Conservation (phyloP, 2,329 filamentous ascomycete species). For the Fusarium robinianum region DNA sequence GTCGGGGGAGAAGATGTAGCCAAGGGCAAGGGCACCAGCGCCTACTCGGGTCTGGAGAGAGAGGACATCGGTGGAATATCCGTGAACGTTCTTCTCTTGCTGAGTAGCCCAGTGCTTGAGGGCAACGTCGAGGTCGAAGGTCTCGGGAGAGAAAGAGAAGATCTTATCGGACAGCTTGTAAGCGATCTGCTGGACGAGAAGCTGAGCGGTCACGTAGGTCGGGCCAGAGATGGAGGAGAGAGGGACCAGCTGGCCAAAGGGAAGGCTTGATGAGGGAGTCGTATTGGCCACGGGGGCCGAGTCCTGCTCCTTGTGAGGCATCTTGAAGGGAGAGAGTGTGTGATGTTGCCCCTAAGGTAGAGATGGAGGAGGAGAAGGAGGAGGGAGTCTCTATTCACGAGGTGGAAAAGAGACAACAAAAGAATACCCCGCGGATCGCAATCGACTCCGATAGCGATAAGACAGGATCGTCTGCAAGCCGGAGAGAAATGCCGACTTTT, state of each 20-base stretch:
- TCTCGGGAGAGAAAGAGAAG: conserved; percentile 94
- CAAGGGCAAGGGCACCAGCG: conserved; percentile 87
- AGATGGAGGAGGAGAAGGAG: conserved; percentile 7
- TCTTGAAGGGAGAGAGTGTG: conserved; percentile 23
- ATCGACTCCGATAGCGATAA: conserved; percentile 12
- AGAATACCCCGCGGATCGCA: conserved; percentile 11
- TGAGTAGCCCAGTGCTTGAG: conserved; percentile 75
- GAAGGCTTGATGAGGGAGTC: conserved; percentile 54
- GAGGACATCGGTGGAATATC: conserved; percentile 76
- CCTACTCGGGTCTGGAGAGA: conserved; percentile 85
- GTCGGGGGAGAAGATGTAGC: conserved; percentile 97
- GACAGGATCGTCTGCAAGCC: conserved; percentile 15
- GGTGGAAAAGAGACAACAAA: neutral
- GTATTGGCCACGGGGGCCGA: conserved; percentile 38
- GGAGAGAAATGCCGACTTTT: conserved; percentile 12
- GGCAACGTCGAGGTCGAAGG: conserved; percentile 87
- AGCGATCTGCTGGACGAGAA: conserved; percentile 92
- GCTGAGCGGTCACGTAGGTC: conserved; percentile 90
- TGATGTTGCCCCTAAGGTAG: neutral
- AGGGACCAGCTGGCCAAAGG: conserved; percentile 60
- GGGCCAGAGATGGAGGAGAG: conserved; percentile 74
- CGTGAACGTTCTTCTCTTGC: conserved; percentile 78
- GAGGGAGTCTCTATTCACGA: neutral
- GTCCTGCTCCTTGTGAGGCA: conserved; percentile 46
- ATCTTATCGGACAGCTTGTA: conserved; percentile 96